Evolutionary conservation across 139 green algal genomes (phyloP), one percentile per base, ranked within the genome.

Genomic region (Chlamydomonas applanata): DNA sequence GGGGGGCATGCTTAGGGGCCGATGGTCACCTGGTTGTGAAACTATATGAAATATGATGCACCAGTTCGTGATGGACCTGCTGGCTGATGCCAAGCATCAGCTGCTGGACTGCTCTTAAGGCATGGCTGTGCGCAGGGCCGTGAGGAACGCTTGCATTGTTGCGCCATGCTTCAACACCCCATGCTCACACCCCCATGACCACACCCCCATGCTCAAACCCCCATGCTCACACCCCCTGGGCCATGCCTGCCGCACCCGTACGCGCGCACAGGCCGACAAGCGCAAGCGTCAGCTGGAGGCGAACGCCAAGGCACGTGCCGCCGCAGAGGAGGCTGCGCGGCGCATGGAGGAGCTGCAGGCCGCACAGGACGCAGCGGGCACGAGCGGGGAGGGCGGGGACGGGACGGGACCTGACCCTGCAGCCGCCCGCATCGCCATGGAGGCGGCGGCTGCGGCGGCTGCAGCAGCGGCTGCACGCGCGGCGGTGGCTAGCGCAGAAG

Each of bases 71-170:
- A 75, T 88, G 1, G 63, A 61, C 5, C 66, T 56, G 60, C 74
- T 97, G 22, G n/a, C n/a, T n/a, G n/a, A 94, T 2, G 74, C 74
- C 14, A 86, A 85, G 83, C n/a, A n/a, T n/a, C n/a, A n/a, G n/a
- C n/a, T n/a, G n/a, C n/a, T n/a, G n/a, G n/a, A n/a, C n/a, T n/a
- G n/a, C n/a, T n/a, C n/a, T n/a, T n/a, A n/a, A n/a, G n/a, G n/a
- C n/a, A n/a, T n/a, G n/a, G n/a, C n/a, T n/a, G n/a, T n/a, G n/a
- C n/a, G n/a, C n/a, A n/a, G n/a, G n/a, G n/a, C n/a, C n/a, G n/a
- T n/a, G n/a, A n/a, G n/a, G n/a, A n/a, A n/a, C n/a, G n/a, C n/a
- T n/a, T n/a, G n/a, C n/a, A n/a, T n/a, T n/a, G n/a, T n/a, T n/a
- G n/a, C n/a, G n/a, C n/a, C n/a, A n/a, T n/a, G n/a, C n/a, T n/a